Evolutionary conservation across 768 basidiomycete genomes (phyloP).

Genomic region (Termitomyces sp.): DNA sequence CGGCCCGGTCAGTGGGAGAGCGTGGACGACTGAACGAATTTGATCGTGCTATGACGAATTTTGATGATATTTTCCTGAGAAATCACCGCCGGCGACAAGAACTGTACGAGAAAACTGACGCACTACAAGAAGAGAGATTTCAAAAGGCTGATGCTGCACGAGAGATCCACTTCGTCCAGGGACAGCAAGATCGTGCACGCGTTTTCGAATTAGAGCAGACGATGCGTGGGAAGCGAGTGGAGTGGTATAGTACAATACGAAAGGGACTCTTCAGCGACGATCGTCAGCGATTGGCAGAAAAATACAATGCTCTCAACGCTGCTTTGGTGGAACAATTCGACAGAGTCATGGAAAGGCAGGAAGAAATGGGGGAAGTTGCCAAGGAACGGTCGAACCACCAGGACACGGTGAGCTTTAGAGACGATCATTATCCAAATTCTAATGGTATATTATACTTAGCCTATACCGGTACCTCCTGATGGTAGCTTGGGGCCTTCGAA

Average conservation of each 20-base stretch:
- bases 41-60: not conserved
- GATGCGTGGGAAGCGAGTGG: not conserved
- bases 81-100: not conserved
- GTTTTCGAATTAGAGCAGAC: not conserved
- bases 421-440: not conserved
- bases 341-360: not conserved
- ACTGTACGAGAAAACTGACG: not conserved
- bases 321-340: too few species aligned
- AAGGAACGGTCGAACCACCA: not conserved
- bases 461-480: not conserved
- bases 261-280: not conserved
- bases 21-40: not conserved
- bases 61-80: not conserved
- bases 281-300: not conserved
- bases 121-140: slow-evolving; percentile 1
- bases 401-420: not conserved
- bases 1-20: not conserved
- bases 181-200: not conserved
- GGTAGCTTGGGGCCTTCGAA: not conserved
- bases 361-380: not conserved
- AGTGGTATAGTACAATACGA: not conserved
- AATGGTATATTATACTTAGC: not conserved
- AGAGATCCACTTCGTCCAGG: not conserved
- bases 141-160: not conserved
- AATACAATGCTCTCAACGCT: too few species aligned